phyloP scores from a whole-genome alignment of 1,284 basidiomycete species.

The Moesziomyces parantarcticus region DNA sequence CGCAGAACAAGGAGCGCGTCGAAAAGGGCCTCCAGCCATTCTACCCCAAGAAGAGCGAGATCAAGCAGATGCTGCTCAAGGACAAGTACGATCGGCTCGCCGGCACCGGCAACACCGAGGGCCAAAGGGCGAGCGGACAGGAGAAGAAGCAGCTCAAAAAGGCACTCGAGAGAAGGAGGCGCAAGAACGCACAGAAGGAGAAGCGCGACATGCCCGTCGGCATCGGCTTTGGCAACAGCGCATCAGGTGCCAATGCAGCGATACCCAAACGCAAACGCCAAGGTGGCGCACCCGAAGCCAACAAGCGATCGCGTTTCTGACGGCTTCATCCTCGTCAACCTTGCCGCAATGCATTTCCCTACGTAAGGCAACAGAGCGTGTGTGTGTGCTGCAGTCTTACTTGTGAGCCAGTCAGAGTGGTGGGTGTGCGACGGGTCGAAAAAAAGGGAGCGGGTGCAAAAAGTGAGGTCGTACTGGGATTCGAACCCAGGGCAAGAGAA shows the following conservation, averaged over 20 bases:
- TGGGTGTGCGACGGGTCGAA: too few relatives aligned
- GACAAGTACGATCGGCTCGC: constrained; percentile 55
- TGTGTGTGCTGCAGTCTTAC: too few relatives aligned
- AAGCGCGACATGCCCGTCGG: constrained; percentile 72
- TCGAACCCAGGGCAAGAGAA: constrained; percentile 57
- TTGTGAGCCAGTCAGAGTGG: too few relatives aligned
- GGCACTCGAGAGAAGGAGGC: constrained; percentile 86
- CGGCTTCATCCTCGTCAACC: too few relatives aligned
- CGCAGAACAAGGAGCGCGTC: constrained; percentile 61
- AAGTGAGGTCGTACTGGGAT: constrained; percentile 50
- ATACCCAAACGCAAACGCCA: constrained; percentile 41
- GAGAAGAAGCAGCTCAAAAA: constrained; percentile 75
- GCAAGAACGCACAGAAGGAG: constrained; percentile 87
- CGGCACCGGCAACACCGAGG: constrained; percentile 13
- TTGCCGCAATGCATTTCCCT: too few relatives aligned
- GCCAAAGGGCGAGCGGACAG: constrained; percentile 20
- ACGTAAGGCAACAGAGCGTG: too few relatives aligned
- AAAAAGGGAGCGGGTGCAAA: not conserved
- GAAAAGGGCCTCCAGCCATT: constrained; percentile 70
- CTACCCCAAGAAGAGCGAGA: constrained; percentile 86
- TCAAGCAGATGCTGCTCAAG: constrained; percentile 49
- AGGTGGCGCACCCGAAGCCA: not conserved
- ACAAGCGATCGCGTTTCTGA: constrained; percentile 22
- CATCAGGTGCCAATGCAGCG: constrained; percentile 11
- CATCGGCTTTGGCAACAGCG: constrained; percentile 19